Evolutionary conservation across 495 filamentous ascomycete species (phyloP).

Genomic region (Penicilliopsis zonata): DNA sequence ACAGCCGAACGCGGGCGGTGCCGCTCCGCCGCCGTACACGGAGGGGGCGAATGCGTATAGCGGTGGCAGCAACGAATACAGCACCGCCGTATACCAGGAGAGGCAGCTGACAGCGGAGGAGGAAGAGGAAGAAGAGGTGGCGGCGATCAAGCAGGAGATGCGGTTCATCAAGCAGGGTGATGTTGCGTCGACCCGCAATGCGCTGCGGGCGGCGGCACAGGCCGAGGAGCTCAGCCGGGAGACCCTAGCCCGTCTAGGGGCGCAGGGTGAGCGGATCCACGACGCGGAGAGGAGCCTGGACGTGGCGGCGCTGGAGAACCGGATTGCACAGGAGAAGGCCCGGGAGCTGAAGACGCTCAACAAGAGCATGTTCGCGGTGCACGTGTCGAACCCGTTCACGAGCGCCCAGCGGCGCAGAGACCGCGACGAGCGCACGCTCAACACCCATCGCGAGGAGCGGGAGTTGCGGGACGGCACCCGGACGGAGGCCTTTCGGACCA

Average conservation of each 20-base stretch:
- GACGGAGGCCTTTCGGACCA: conserved; percentile 44
- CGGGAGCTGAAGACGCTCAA: conserved; percentile 66
- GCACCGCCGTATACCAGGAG: conserved; percentile 50
- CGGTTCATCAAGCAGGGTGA: conserved; percentile 64
- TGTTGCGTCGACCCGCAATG: conserved; percentile 57
- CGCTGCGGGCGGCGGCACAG: conserved; percentile 51
- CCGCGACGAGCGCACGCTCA: conserved; percentile 48
- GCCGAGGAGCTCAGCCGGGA: conserved; percentile 59
- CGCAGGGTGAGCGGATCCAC: conserved; percentile 65
- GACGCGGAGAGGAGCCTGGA: conserved; percentile 69
- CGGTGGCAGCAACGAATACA: conserved; percentile 34
- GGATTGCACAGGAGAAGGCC: conserved; percentile 62
- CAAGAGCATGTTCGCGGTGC: conserved; percentile 72
- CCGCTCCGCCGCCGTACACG: conserved; percentile 32
- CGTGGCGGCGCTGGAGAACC: conserved; percentile 52
- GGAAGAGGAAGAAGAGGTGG: conserved; percentile 56
- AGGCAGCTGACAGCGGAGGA: conserved; percentile 66
- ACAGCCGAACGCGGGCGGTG: conserved; percentile 16
- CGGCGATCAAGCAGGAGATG: conserved; percentile 62
- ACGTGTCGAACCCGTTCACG: conserved; percentile 65
- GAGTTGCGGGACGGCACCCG: conserved; percentile 54
- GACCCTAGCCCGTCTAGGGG: conserved; percentile 58
- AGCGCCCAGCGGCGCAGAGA: conserved; percentile 41
- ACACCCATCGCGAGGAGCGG: conserved; percentile 54
- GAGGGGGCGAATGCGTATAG: conserved; percentile 27